These are phyloP conservation scores for Boletus rubroflammeus DNA, from an alignment of 768 basidiomycete species.

Conservation along the genomic window DNA sequence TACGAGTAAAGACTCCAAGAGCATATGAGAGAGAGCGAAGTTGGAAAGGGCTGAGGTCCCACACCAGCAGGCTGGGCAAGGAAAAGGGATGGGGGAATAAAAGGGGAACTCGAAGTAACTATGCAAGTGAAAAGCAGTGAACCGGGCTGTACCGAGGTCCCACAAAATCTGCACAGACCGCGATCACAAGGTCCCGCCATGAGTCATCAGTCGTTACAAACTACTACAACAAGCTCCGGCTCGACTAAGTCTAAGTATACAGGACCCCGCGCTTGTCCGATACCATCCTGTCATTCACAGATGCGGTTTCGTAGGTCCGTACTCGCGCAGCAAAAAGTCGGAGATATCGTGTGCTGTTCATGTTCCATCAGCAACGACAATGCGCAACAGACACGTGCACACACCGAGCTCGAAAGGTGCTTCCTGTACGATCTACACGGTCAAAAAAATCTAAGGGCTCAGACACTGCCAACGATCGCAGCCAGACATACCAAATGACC, in stretches of 20 bases:
- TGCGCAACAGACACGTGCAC: background rate
- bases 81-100: background rate
- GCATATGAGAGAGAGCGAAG: background rate
- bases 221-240: background rate
- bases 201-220: background rate
- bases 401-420: conserved; percentile 30
- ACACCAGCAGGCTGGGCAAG: conserved; percentile 1
- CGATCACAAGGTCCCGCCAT: background rate
- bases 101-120: background rate
- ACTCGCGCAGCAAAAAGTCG: conserved; percentile 19
- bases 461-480: background rate
- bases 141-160: conserved; percentile 3
- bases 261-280: background rate
- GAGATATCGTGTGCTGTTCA: conserved; percentile 25
- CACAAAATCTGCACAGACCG: background rate
- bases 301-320: conserved; percentile 1
- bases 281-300: background rate
- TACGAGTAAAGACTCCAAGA: background rate
- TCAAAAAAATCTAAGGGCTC: background rate
- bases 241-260: too few species aligned
- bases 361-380: background rate
- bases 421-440: conserved; percentile 26
- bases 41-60: conserved; percentile 7
- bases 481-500: conserved; percentile 28
- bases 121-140: background rate